Base-by-base conservation (phyloP, 306 rosid species). In the Cucurbita pepo region DNA sequence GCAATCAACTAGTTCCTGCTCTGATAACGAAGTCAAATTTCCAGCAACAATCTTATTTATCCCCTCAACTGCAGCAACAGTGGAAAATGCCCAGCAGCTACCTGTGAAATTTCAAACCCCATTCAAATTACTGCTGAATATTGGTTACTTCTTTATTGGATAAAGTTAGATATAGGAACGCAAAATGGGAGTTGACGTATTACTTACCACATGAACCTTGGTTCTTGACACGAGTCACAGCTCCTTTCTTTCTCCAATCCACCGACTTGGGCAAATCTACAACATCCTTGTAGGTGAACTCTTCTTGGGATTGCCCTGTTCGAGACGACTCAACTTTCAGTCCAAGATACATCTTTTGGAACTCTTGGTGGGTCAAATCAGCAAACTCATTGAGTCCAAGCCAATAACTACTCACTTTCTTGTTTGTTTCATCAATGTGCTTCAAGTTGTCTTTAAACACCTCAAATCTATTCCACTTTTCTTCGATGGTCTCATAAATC, bases 201-300 rank as follows among this genome's bases (percentile, higher is more conserved):
- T 62, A 69, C 82, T 75, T 80, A 89, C 96, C 96, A 13, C 91
- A 89, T 78, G 89, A 85, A 7, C 96, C 96, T 78, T 89, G 96
- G 63, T 89, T 89, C 79, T 87, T 86, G 67, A 87, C 85, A 0
- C 15, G 38, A 56, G 90, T 80, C 4, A 89, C 95, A 12, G 89
- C 91, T n/a, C 91, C 95, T 81, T 89, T 86, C 86, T 80, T 86
- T 76, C 95, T 86, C 91, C 95, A 86, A 50, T 86, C 91, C 51
- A 89, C 87, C 2, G 95, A 89, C 63, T 86, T 85, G 5, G 89
- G 91, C 79, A 83, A 85, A 47, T 67, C 82, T 47, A 73, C 53
- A 8, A 64, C 85, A 76, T 82, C 82, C 73, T 69, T 79, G 63
- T 85, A 81, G 55, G 60, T 53, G 79, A 85, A 81, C 18, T 86